Conservation (phyloP, 192 early-diverging fungal genomes). For the Coemansia sp. region DNA sequence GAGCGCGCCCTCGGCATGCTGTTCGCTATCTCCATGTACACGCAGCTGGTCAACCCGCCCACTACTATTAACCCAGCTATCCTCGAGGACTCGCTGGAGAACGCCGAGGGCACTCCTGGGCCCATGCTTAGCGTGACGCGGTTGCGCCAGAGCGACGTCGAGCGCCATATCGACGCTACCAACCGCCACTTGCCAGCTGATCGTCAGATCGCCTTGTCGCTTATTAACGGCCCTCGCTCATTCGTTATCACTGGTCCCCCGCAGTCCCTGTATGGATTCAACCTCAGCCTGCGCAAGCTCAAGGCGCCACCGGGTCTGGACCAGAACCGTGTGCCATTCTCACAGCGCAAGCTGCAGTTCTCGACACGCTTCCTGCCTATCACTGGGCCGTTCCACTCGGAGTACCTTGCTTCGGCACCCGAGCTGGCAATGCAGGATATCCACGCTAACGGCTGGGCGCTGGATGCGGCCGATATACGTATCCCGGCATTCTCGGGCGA, state of each 20-base stretch:
- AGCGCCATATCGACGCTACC: slow-evolving; percentile 82
- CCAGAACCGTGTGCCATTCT: slow-evolving; percentile 84
- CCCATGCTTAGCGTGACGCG: slow-evolving; percentile 90
- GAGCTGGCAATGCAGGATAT: neutral
- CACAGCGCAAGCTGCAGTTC: slow-evolving; percentile 89
- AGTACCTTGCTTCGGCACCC: neutral
- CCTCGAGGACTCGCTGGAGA: slow-evolving; percentile 81
- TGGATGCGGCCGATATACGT: slow-evolving; percentile 15
- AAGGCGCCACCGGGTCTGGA: slow-evolving; percentile 83
- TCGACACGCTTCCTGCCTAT: slow-evolving; percentile 89
- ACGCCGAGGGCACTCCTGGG: slow-evolving; percentile 88
- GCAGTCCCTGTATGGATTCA: slow-evolving; percentile 89
- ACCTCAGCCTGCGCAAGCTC: slow-evolving; percentile 86
- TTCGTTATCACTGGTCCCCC: slow-evolving; percentile 87
- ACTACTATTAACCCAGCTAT: slow-evolving; percentile 42
- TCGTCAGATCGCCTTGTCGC: slow-evolving; percentile 78
- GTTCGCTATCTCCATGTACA: slow-evolving; percentile 77
- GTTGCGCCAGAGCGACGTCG: slow-evolving; percentile 77
- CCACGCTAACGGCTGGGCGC: slow-evolving; percentile 20
- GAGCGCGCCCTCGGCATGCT: slow-evolving; percentile 78
- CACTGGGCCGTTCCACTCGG: slow-evolving; percentile 74
- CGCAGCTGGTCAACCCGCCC: slow-evolving; percentile 61
- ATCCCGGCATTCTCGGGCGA: slow-evolving; percentile 75
- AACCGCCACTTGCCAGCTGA: slow-evolving; percentile 83
- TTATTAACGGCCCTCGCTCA: slow-evolving; percentile 88